Base-by-base conservation (phyloP, 2,329 filamentous ascomycete species). In the Aspergillus piperis region DNA sequence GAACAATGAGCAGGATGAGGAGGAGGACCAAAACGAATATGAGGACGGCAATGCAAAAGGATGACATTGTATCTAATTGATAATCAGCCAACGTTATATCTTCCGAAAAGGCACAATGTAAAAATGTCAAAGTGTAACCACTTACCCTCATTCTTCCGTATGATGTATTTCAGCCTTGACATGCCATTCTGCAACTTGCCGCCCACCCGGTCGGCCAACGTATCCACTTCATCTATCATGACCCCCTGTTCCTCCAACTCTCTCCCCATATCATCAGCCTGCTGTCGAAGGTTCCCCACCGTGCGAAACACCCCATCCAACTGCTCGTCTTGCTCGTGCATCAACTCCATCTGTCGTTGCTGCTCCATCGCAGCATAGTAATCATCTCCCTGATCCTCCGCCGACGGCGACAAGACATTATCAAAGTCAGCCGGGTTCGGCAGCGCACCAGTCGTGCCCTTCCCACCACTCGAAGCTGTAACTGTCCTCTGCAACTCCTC, bases 161-260 rank as follows among this genome's bases (percentile, higher is more conserved):
- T 90, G 60, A 99, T 89, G 76, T 90, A 86, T 66, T 88, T 87
- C 70, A 99, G 86, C 80, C 90, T 94, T 78, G 91, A 89, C 81
- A 98, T 86, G 19, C 95, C 95, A 58, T 84, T 92, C 79, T 92
- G 87, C 70, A 99, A 78, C 73, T 95, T 88, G 1, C 91, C 90
- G 13, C 91, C 90, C 1, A 99, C 92, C 36, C 94, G 84, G 75
- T 98, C 93, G 3, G 91, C 92, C 59, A 96, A 82, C 30, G 83
- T 85, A 77, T 98, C 94, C 42, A 96, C 90, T 55, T 90, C 88
- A 64, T 95, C 88, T 59, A 99, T 82, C 85, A 98, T 89, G 75
- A 92, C 91, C 21, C 84, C 85, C 82, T 99, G 95, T 80, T 99
- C 95, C 78, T 97, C 96, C 49, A 99, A 82, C 80, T 99, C 95